These are phyloP conservation scores for Chaetomium sp. DNA, from an alignment of 2,329 filamentous ascomycete genomes.

Conservation along the genomic window DNA sequence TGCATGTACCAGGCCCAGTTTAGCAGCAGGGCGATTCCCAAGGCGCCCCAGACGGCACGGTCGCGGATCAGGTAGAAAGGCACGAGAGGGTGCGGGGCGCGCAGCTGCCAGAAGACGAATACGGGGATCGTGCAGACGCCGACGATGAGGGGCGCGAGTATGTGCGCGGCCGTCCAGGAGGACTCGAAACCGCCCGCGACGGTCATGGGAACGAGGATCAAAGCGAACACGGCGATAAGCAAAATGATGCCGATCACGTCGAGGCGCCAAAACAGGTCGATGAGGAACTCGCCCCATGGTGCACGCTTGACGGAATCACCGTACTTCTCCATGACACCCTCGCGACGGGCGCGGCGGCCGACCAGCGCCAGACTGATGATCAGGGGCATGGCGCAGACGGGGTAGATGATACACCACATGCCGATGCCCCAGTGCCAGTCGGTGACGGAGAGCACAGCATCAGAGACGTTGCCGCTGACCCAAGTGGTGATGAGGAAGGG, in stretches of 20 bases:
- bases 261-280: constrained; percentile 41
- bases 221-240: constrained; percentile 40
- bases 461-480: constrained; percentile 53
- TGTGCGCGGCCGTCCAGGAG: constrained; percentile 33
- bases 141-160: constrained; percentile 40
- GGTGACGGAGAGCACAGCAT: constrained; percentile 40
- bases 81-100: constrained; percentile 47
- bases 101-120: constrained; percentile 44
- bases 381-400: constrained; percentile 50
- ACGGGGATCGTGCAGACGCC: constrained; percentile 43
- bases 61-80: constrained; percentile 57
- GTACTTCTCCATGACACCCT: constrained; percentile 39
- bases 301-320: constrained; percentile 29
- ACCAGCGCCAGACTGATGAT: constrained; percentile 46
- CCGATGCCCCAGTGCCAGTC: constrained; percentile 58
- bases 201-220: constrained; percentile 40
- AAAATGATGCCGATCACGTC: constrained; percentile 41
- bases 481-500: constrained; percentile 61
- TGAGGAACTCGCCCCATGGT: constrained; percentile 29
- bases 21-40: constrained; percentile 51
- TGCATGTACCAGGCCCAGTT: constrained; percentile 58
- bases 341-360: constrained; percentile 44
- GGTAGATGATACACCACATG: constrained; percentile 60
- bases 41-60: constrained; percentile 56
- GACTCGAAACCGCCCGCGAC: constrained; percentile 38